Base-by-base conservation (phyloP, 2,329 filamentous ascomycete genomes). In the Alternaria sp. region DNA sequence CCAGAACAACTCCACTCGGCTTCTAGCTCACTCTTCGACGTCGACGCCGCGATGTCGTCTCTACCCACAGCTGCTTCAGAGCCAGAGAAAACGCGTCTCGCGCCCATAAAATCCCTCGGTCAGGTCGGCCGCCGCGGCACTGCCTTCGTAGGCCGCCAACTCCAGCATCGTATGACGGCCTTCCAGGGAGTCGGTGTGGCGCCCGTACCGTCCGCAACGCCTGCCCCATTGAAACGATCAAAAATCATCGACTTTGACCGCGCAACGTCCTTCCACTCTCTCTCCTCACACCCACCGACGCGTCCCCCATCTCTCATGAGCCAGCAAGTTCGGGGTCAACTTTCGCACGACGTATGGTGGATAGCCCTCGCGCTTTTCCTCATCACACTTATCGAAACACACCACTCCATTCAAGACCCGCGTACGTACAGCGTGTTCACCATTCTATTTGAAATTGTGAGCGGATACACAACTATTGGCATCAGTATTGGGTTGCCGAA, bases 341-440 rank as follows among this genome's bases (percentile, higher is more conserved):
- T 69, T 26, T 64, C 60, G 6, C 63, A 67, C 58, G 66, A 69
- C 45, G 65, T 69, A 29, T 69, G 66, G 66, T 69, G 63, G 62
- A 66, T 69, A 23, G 62, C 65, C 4, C 52, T 69, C 5, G 66
- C 65, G 5, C 61, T 69, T 4, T 69, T 69, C 49, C 56, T 69
- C 40, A 69, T 69, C 50, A 66, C 66, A 4, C 51, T 69, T 34
- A 69, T 69, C 50, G 66, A 69, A 41, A 67, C 65, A 29, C 62
- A 62, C 21, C 65, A 69, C 39, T 69, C 66, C n/a, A 66, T 61
- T 28, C 61, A 54, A 28, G 61, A 69, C 34, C 65, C 65, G 10
- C 54, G 56, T 31, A 64, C 64, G 21, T 69, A 66, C 56, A 67
- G 65, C 49, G 65, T 69, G 1, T 69, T 69, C 17, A 66, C 46